Evolutionary conservation across 257 asterid genomes (phyloP).

Genomic region (Nicotiana undulata): DNA sequence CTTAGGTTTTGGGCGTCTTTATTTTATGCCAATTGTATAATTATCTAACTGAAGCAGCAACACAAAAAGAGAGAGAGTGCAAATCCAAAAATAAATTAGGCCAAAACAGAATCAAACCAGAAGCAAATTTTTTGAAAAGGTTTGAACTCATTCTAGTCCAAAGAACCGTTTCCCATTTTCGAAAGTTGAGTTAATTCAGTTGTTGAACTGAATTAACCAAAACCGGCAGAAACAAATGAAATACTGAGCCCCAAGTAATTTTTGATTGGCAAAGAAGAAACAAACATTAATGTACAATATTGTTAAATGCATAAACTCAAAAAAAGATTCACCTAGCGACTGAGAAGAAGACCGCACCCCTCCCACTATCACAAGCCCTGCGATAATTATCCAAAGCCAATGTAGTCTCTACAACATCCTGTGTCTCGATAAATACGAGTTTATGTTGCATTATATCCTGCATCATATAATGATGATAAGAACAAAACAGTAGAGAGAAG

Average conservation of each 20-base stretch:
- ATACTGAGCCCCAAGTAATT: not conserved
- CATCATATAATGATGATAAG: slow-evolving; percentile 9
- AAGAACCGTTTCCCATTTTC: not conserved
- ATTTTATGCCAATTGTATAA: too few species aligned
- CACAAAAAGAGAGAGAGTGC: not conserved
- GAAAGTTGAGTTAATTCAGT: not conserved
- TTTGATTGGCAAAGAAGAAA: not conserved
- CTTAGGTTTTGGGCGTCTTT: too few species aligned
- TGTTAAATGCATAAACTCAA: not conserved
- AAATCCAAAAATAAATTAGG: not conserved
- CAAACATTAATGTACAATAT: not conserved
- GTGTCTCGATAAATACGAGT: slow-evolving; percentile 96
- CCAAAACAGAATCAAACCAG: not conserved
- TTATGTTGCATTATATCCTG: slow-evolving; percentile 99
- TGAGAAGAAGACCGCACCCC: slow-evolving; percentile 98
- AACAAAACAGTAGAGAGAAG: not conserved
- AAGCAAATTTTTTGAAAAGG: not conserved
- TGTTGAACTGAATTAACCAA: not conserved
- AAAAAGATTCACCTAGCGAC: slow-evolving; percentile 72
- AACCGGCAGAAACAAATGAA: not conserved
- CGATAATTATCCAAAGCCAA: slow-evolving; percentile 95
- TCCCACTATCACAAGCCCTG: slow-evolving; percentile 96
- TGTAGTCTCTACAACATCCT: slow-evolving; percentile 97
- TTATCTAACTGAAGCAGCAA: too few species aligned
- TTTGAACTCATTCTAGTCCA: not conserved